phyloP scores from a whole-genome alignment of 257 asterid species.

The Capsicum pubescens region DNA sequence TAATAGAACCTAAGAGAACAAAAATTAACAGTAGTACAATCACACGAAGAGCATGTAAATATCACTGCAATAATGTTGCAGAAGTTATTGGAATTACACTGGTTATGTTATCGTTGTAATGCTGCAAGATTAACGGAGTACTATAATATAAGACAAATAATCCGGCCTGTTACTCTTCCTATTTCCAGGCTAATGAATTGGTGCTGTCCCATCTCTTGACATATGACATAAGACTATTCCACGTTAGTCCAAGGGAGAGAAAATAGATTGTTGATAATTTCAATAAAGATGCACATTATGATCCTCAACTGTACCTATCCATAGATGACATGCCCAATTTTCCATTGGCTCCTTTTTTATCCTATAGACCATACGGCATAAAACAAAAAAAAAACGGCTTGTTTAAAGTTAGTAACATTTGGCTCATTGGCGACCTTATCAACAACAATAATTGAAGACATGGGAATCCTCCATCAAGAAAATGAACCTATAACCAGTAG shows the following conservation, averaged over 20 bases:
- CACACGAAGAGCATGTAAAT: neutral
- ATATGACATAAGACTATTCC: neutral
- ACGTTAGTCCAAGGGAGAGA: neutral
- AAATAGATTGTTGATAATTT: neutral
- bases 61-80: neutral
- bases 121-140: no score
- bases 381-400: neutral
- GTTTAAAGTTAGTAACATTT: neutral
- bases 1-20: neutral
- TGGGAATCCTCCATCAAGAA: neutral
- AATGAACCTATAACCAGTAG: constrained; percentile 17
- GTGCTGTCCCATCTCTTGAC: neutral
- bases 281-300: neutral
- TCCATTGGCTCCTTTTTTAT: neutral
- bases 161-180: neutral
- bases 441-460: constrained; percentile 22
- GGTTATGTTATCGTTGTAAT: no score
- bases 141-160: neutral
- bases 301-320: constrained; percentile 15
- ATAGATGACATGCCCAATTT: neutral
- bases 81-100: neutral
- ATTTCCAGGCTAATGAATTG: neutral
- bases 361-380: neutral
- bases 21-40: neutral
- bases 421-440: neutral